Evolutionary conservation across 495 filamentous ascomycete species (phyloP).

Genomic region (Hypoxylon fragiforme): DNA sequence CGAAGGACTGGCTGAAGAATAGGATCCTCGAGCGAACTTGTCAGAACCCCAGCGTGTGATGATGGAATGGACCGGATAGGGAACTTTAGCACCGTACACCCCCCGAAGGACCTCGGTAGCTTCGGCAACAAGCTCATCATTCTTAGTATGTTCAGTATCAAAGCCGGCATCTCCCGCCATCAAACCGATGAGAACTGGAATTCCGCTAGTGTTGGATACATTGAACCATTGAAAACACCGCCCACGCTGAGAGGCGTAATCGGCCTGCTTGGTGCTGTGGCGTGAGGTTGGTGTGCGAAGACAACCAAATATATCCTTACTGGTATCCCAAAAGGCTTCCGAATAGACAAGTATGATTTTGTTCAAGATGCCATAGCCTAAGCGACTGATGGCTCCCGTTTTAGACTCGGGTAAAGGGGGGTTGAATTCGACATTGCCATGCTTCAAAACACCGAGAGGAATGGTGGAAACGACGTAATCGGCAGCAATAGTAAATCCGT

Average conservation of each 20-base stretch:
- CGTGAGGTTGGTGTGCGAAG: slow-evolving; percentile 66
- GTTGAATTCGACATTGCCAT: slow-evolving; percentile 71
- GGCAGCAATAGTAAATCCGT: slow-evolving; percentile 75
- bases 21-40: slow-evolving; percentile 84
- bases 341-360: slow-evolving; percentile 93
- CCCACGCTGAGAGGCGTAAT: slow-evolving; percentile 62
- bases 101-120: slow-evolving; percentile 72
- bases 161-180: slow-evolving; percentile 97
- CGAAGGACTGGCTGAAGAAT: slow-evolving; percentile 84
- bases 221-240: slow-evolving; percentile 99
- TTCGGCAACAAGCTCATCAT: slow-evolving; percentile 75
- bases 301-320: slow-evolving; percentile 91
- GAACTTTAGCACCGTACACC: slow-evolving; percentile 60
- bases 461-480: slow-evolving; percentile 88
- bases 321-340: slow-evolving; percentile 88
- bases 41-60: slow-evolving; percentile 94
- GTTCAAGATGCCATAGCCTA: slow-evolving; percentile 94
- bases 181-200: slow-evolving; percentile 84
- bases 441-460: slow-evolving; percentile 87
- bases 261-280: slow-evolving; percentile 55
- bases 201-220: slow-evolving; percentile 81
- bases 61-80: slow-evolving; percentile 81
- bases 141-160: slow-evolving; percentile 74
- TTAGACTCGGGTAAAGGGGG: slow-evolving; percentile 89
- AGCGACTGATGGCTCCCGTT: slow-evolving; percentile 72